A percentile compares a stretch with the other conserved stretches of the same genome.
phyloP scores from a whole-genome alignment of 306 rosid species.

The Cucumis melo region DNA sequence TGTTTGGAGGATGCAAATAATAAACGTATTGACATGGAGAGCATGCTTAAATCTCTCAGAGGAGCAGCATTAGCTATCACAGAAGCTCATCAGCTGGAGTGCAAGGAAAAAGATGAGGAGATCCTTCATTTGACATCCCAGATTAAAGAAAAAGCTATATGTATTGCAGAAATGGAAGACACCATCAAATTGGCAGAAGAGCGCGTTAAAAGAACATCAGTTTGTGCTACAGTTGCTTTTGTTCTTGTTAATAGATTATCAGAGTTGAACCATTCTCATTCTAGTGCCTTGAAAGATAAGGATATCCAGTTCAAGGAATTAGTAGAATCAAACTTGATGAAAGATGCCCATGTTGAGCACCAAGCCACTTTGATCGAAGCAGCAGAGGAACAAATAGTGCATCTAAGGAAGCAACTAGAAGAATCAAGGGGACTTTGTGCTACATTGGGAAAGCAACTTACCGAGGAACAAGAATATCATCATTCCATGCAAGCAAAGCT shows the following conservation, averaged over 20 bases:
- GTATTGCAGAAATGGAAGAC: constrained; percentile 30
- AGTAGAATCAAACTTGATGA: constrained; percentile 31
- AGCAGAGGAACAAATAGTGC: constrained; percentile 29
- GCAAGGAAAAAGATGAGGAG: constrained; percentile 46
- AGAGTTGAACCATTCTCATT: constrained; percentile 37
- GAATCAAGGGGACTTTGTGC: constrained; percentile 37
- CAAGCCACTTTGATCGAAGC: constrained; percentile 36
- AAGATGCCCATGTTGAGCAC: constrained; percentile 37
- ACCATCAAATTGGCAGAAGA: constrained; percentile 40
- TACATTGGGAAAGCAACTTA: constrained; percentile 36
- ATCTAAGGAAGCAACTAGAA: constrained; percentile 21
- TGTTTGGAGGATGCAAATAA: constrained; percentile 83
- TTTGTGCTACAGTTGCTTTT: constrained; percentile 65
- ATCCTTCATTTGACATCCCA: constrained; percentile 32
- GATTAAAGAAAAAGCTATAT: constrained; percentile 31
- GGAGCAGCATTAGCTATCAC: constrained; percentile 70
- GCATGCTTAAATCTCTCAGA: constrained; percentile 80
- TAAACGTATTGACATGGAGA: constrained; percentile 68
- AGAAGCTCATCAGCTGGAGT: constrained; percentile 79
- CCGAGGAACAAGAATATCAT: constrained; percentile 43
- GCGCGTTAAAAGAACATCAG: constrained; percentile 36
- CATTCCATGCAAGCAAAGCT: constrained; percentile 41
- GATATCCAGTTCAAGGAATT: constrained; percentile 34
- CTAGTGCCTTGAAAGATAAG: constrained; percentile 33
- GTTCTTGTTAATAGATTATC: constrained; percentile 59